Evolutionary conservation across 2,329 filamentous ascomycete genomes (phyloP).

Genomic region (Monosporascus sp.): DNA sequence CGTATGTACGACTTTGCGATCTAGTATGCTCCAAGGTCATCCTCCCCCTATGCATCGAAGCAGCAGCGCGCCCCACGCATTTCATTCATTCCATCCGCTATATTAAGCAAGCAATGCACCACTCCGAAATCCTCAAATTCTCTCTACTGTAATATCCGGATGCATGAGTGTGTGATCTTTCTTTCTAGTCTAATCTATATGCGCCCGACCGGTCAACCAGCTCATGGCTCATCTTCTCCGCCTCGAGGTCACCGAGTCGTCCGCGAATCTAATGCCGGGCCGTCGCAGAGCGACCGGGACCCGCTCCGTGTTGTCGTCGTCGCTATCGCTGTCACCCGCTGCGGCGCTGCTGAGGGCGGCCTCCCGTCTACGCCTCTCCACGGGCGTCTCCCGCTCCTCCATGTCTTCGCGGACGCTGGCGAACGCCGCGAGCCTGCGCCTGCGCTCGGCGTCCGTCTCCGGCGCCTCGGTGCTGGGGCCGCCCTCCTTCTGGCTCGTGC

Average conservation of each 20-base stretch:
- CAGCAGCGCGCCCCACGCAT: too few relatives aligned
- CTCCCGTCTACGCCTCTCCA: conserved; percentile 67
- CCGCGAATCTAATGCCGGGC: conserved; percentile 58
- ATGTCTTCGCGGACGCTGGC: conserved; percentile 38
- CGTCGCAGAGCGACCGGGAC: conserved; percentile 41
- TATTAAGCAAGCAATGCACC: too few relatives aligned
- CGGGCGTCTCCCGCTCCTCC: conserved; percentile 60
- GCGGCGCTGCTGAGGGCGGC: conserved; percentile 54
- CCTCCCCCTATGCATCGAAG: too few relatives aligned
- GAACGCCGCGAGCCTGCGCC: conserved; percentile 55
- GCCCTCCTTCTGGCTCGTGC: conserved; percentile 6
- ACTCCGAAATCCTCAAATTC: too few relatives aligned
- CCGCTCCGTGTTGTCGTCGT: conserved; percentile 53
- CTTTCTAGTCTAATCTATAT: neutral
- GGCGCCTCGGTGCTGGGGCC: conserved; percentile 34
- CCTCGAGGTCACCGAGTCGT: conserved; percentile 29
- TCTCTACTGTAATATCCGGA: too few relatives aligned
- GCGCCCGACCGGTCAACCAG: too few relatives aligned
- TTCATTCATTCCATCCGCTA: too few relatives aligned
- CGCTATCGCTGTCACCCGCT: conserved; percentile 43
- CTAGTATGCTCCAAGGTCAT: too few relatives aligned
- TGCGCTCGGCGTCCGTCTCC: conserved; percentile 67
- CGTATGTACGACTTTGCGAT: too few relatives aligned
- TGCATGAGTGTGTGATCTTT: neutral
- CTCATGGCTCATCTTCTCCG: conserved; percentile 4